phyloP scores from a whole-genome alignment of 768 basidiomycete species.

The Leccinum olivaceopallidum region DNA sequence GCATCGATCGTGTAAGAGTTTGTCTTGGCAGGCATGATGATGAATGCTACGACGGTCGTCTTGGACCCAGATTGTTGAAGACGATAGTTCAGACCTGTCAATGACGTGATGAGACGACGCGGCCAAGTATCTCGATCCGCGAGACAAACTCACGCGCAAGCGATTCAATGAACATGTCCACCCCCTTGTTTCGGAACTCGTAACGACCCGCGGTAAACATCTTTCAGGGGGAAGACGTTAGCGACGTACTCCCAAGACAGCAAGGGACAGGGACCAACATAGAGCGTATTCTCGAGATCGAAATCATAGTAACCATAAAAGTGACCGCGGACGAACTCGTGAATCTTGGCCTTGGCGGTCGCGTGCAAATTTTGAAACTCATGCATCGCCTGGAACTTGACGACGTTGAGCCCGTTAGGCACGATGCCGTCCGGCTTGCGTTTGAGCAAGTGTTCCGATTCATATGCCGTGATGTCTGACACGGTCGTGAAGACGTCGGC shows the following conservation, averaged over 20 bases:
- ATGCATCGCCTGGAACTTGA: conserved; percentile 99
- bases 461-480: conserved; percentile 97
- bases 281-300: conserved; percentile 88
- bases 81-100: conserved; percentile 55
- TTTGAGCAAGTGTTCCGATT: conserved; percentile 94
- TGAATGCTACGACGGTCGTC: conserved; percentile 93
- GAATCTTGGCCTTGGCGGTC: conserved; percentile 93
- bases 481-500: conserved; percentile 99
- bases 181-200: conserved; percentile 99
- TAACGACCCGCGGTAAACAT: conserved; percentile 99
- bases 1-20: conserved; percentile 98
- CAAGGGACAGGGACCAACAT: conserved; percentile 46
- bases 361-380: conserved; percentile 98
- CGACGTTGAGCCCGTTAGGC: conserved; percentile 96
- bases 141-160: conserved; percentile 70
- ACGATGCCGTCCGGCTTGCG: conserved; percentile 96
- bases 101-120: not conserved
- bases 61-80: conserved; percentile 64
- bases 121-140: not conserved
- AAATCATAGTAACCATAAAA: conserved; percentile 99
- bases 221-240: conserved; percentile 38
- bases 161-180: conserved; percentile 99
- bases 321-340: conserved; percentile 96
- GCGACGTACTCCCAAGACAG: not conserved
- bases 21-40: conserved; percentile 97